Conservation (phyloP, 108 stramenopile genomes). For the Seminavis robusta region DNA sequence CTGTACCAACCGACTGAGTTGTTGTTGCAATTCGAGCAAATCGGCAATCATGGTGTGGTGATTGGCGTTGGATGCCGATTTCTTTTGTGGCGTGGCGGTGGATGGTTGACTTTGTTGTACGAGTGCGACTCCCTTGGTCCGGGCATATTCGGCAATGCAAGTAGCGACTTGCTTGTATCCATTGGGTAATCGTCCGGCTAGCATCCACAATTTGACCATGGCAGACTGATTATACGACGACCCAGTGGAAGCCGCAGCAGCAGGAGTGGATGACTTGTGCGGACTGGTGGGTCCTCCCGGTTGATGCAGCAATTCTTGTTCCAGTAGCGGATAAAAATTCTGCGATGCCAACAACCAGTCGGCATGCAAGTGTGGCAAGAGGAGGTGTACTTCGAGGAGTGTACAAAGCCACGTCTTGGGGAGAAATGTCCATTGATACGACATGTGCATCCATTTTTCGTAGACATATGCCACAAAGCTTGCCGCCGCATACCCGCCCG, state of each 20-base stretch:
- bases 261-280: too few relatives aligned
- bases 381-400: constrained; percentile 8
- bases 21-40: constrained; percentile 61
- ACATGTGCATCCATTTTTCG: constrained; percentile 3
- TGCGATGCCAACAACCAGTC: constrained; percentile 28
- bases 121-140: constrained; percentile 18
- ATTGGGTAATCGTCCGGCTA: constrained; percentile 24
- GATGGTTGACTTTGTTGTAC: constrained; percentile 8
- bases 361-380: constrained; percentile 9
- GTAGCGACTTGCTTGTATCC: constrained; percentile 30
- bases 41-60: constrained; percentile 41
- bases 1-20: constrained; percentile 42
- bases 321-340: constrained; percentile 37
- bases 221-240: too few relatives aligned
- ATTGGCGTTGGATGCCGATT: constrained; percentile 20
- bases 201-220: constrained; percentile 42
- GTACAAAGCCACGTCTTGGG: constrained; percentile 8
- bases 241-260: too few relatives aligned
- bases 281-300: too few relatives aligned
- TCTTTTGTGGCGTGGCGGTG: constrained; percentile 18
- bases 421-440: constrained; percentile 10
- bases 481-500: background rate
- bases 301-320: constrained; percentile 29
- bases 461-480: constrained; percentile 3
- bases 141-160: constrained; percentile 36